Base-by-base conservation (phyloP, 129 eudicot species). In the Cynara cardunculus region DNA sequence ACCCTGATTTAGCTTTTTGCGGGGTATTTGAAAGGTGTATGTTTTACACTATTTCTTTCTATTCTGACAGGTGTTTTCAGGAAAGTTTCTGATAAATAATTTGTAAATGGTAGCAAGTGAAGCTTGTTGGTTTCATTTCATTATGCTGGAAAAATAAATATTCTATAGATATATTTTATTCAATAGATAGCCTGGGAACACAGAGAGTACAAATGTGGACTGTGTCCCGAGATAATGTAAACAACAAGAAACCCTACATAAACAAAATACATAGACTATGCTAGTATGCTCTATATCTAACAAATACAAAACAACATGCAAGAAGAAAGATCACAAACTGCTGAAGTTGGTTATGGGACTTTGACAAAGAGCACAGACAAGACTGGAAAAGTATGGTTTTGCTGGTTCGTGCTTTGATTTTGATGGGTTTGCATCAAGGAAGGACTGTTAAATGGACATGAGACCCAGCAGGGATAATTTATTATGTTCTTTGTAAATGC, bases 131-230 rank as follows among this genome's bases (percentile, higher is more conserved):
- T 66, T 35, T 41, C 68, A 41, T 78, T 14, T 78, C 22, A 26
- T 9, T 24, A 28, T 78, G 82, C 12, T 69, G 32, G 75, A 25
- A 69, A 49, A 46, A 27, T 78, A 41, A 78, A 68, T 69, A 68
- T 30, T 44, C 30, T 1, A 25, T 66, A 27, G 53, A 25, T 8
- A 39, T n/a, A 25, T 78, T 78, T 77, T 49, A 49, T 49, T 49
- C 62, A 16, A 49, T 49, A 49, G 62, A 49, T 49, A 49, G 73
- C 28, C 69, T 41, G 3, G 44, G 66, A 67, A 76, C 74, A 39
- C 28, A 67, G 56, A 66, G 74, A 18, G 11, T 68, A 34, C 24
- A 32, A 67, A 12, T 16, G 74, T 78, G 81, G 19, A 41, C 74
- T 41, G 69, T 39, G 66, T 12, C 28, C 62, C 19, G 11, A 68